A percentile compares a stretch with the other conserved stretches of the same genome.
Conservation (phyloP, 2,329 filamentous ascomycete species). For the Trichoderma polysporum region DNA sequence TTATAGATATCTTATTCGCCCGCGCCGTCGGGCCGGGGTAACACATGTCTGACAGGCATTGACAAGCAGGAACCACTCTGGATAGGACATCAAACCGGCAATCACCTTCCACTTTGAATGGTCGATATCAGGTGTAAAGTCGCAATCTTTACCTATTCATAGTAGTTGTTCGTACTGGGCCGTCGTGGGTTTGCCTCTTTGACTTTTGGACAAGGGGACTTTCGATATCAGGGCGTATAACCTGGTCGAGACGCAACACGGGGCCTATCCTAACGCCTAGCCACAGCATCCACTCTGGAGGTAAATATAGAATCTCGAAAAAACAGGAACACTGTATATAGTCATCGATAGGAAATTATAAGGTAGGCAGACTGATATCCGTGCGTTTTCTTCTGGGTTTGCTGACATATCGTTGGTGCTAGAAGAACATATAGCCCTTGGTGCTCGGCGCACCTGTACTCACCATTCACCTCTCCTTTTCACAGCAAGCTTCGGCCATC, state of each 20-base stretch:
- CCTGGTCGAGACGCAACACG: not conserved
- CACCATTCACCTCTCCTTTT: not conserved
- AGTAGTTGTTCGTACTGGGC: not conserved
- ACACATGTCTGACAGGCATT: slow-evolving; percentile 19
- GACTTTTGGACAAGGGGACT: not conserved
- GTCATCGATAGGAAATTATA: not conserved
- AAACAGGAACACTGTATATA: not conserved
- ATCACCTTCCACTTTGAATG: slow-evolving; percentile 17
- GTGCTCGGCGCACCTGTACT: not conserved
- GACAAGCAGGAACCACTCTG: slow-evolving; percentile 10
- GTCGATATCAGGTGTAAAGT: not conserved
- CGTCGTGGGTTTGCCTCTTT: not conserved
- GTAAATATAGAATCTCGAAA: not conserved
- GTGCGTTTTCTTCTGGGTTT: not conserved
- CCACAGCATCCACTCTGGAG: not conserved
- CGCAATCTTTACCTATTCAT: not conserved
- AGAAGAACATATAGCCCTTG: slow-evolving; percentile 9
- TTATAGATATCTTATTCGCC: slow-evolving; percentile 14
- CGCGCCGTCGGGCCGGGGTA: slow-evolving; percentile 21
- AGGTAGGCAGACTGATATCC: not conserved
- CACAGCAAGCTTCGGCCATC: not conserved
- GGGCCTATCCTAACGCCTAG: not conserved
- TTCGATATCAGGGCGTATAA: not conserved
- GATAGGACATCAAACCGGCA: not conserved
- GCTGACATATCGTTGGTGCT: not conserved